phyloP scores from a whole-genome alignment of 768 basidiomycete species.

The Rhodosporidiobolus sp. region DNA sequence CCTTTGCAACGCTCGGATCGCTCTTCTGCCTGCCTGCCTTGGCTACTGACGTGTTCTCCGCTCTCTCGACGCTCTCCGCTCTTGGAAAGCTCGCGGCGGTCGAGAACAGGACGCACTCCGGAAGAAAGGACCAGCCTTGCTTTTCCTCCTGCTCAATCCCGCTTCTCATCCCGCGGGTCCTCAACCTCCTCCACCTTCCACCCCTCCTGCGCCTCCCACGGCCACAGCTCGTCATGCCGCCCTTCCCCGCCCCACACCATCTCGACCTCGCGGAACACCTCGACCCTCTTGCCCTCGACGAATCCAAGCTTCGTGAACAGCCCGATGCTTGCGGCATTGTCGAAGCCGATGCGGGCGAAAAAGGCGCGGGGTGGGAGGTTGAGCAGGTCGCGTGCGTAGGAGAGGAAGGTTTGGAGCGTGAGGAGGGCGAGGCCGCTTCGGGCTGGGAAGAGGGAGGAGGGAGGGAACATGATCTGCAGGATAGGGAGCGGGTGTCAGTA shows the following conservation, averaged over 20 bases:
- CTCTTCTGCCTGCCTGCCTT: too few relatives aligned
- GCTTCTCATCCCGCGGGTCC: conserved; percentile 22
- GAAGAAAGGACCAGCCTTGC: too few relatives aligned
- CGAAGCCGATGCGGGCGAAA: conserved; percentile 67
- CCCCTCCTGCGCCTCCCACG: conserved; percentile 16
- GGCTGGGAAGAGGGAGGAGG: conserved; percentile 48
- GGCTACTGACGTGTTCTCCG: too few relatives aligned
- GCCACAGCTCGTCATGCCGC: neutral
- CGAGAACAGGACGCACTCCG: too few relatives aligned
- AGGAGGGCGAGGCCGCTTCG: conserved; percentile 64
- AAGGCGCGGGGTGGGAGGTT: conserved; percentile 51
- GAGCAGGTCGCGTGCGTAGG: conserved; percentile 58
- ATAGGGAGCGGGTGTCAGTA: too few relatives aligned
- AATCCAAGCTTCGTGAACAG: conserved; percentile 80
- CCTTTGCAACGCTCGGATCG: too few relatives aligned
- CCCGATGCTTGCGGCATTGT: conserved; percentile 65
- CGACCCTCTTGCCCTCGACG: conserved; percentile 61
- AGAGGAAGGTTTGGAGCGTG: conserved; percentile 64
- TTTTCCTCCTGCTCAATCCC: conserved; percentile 5
- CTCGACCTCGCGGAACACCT: conserved; percentile 80
- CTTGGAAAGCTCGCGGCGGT: too few relatives aligned
- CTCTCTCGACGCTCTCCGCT: too few relatives aligned
- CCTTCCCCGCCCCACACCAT: conserved; percentile 54
- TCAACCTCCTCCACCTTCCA: conserved; percentile 11
- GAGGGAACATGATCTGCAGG: conserved; percentile 89